Percentiles rank a stretch among this genome's conserved stretches.
phyloP scores from a whole-genome alignment of 163 green algal genomes.

The Scenedesmus sp. region DNA sequence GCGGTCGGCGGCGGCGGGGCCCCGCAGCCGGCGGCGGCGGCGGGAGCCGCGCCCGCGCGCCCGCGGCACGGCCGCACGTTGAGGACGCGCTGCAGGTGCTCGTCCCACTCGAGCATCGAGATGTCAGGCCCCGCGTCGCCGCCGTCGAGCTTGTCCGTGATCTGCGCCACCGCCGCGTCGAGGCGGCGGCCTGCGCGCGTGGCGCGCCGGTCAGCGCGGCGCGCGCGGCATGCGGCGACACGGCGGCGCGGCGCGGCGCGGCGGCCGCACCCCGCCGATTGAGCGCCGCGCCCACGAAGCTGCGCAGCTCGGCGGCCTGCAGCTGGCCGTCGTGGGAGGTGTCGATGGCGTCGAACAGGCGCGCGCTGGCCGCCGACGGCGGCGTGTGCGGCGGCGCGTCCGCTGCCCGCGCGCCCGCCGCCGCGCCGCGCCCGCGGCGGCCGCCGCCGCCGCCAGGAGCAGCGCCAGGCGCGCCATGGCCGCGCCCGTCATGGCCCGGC shows the following conservation, averaged over 20 bases:
- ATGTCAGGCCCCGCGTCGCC: slow-evolving; percentile 45
- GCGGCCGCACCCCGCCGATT: no score
- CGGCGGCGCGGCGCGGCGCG: no score
- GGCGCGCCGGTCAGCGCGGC: no score
- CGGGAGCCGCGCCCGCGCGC: no score
- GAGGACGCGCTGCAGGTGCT: slow-evolving; percentile 40
- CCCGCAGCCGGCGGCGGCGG: no score
- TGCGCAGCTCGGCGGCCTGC: background rate
- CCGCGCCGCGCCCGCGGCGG: background rate
- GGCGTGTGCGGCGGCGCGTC: background rate
- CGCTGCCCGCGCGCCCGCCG: background rate
- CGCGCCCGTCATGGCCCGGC: no score
- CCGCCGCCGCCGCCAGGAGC: background rate
- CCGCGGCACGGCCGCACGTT: no score
- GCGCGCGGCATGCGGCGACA: no score
- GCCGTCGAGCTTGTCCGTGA: slow-evolving; percentile 51
- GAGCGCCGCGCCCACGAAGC: background rate
- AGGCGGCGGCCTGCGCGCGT: slow-evolving; percentile 38
- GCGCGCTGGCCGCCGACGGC: slow-evolving; percentile 1
- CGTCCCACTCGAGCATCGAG: slow-evolving; percentile 46
- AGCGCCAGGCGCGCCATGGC: background rate
- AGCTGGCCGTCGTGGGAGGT: slow-evolving; percentile 27
- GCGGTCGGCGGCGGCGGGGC: no score
- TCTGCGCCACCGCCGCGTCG: slow-evolving; percentile 29
- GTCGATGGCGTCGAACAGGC: slow-evolving; percentile 34